These are phyloP conservation scores for Micractinium conductrix DNA, from an alignment of 139 green algal genomes.

Conservation along the genomic window DNA sequence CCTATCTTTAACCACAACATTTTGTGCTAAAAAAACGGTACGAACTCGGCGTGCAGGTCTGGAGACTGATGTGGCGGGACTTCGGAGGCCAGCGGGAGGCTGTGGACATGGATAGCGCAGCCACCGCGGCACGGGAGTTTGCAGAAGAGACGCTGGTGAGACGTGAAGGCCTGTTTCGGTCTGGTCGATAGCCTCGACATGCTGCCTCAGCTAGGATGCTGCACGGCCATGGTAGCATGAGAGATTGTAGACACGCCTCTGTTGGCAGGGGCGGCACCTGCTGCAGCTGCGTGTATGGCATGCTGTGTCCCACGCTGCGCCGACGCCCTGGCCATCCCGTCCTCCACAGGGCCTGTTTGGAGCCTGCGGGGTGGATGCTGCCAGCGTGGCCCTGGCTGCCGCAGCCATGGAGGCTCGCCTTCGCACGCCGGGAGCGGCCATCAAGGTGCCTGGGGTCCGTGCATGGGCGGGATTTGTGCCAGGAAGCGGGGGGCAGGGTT, in stretches of 20 bases:
- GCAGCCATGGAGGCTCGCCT: slow-evolving; percentile 30
- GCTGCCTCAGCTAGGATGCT: too few species aligned
- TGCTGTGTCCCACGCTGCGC: too few species aligned
- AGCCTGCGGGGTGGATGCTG: slow-evolving; percentile 20
- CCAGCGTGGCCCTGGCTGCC: slow-evolving; percentile 22
- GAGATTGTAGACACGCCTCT: too few species aligned
- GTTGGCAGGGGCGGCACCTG: too few species aligned
- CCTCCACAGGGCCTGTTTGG: slow-evolving; percentile 53
- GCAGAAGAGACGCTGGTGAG: slow-evolving; percentile 57
- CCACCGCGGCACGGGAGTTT: slow-evolving; percentile 49
- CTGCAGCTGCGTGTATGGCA: too few species aligned
- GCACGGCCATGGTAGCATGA: too few species aligned
- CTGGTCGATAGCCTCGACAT: too few species aligned
- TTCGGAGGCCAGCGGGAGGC: slow-evolving; percentile 53
- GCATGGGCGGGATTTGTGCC: not conserved
- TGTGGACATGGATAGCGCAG: slow-evolving; percentile 35
- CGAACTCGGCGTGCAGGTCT: not conserved
- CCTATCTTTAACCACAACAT: not conserved
- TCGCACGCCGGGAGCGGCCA: not conserved
- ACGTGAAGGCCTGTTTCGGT: too few species aligned
- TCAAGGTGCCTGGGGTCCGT: not conserved
- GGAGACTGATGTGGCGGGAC: slow-evolving; percentile 28
- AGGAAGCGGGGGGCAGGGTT: not conserved
- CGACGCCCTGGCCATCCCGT: too few species aligned
- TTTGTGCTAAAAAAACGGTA: not conserved